Conservation (phyloP, 2,329 filamentous ascomycete species). For the Thermoascus crustaceus region DNA sequence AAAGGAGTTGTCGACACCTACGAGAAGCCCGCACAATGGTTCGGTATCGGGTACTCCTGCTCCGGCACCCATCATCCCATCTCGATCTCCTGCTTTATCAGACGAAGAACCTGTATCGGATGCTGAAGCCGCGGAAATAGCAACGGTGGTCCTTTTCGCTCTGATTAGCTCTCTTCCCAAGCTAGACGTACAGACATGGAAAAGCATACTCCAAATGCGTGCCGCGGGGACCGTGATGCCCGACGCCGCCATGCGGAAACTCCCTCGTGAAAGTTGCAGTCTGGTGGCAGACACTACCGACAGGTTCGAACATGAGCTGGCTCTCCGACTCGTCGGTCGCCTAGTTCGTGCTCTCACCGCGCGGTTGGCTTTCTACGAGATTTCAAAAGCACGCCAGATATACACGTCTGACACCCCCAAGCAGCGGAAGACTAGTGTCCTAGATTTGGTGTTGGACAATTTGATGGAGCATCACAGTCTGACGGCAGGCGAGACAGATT, state of each 20-base stretch:
- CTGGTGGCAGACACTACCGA: constrained; percentile 32
- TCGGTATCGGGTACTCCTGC: too few relatives aligned
- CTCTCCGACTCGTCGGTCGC: constrained; percentile 42
- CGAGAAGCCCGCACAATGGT: too few relatives aligned
- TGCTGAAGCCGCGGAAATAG: constrained; percentile 31
- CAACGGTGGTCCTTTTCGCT: constrained; percentile 30
- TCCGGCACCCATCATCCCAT: constrained; percentile 17
- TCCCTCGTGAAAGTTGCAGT: constrained; percentile 19
- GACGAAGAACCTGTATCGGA: constrained; percentile 29
- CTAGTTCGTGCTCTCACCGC: constrained; percentile 43
- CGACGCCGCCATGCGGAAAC: constrained; percentile 28
- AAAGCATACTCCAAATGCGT: constrained; percentile 35
- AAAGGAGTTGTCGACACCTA: constrained; percentile 22
- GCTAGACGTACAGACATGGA: constrained; percentile 30
- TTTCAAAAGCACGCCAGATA: constrained; percentile 31
- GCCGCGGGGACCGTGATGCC: constrained; percentile 31
- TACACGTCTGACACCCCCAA: constrained; percentile 21
- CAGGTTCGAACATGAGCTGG: constrained; percentile 44
- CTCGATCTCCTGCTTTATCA: constrained; percentile 19
- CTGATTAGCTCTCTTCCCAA: constrained; percentile 30
- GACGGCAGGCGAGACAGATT: constrained; percentile 5
- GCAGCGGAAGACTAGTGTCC: constrained; percentile 21
- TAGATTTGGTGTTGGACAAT: constrained; percentile 30
- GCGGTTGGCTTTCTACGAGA: constrained; percentile 42
- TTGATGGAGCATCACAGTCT: constrained; percentile 23